Percentiles rank a stretch among this genome's conserved stretches.
These are phyloP conservation scores for Coniochaeta sp. DNA, from an alignment of 2,329 filamentous ascomycete species.

Conservation along the genomic window DNA sequence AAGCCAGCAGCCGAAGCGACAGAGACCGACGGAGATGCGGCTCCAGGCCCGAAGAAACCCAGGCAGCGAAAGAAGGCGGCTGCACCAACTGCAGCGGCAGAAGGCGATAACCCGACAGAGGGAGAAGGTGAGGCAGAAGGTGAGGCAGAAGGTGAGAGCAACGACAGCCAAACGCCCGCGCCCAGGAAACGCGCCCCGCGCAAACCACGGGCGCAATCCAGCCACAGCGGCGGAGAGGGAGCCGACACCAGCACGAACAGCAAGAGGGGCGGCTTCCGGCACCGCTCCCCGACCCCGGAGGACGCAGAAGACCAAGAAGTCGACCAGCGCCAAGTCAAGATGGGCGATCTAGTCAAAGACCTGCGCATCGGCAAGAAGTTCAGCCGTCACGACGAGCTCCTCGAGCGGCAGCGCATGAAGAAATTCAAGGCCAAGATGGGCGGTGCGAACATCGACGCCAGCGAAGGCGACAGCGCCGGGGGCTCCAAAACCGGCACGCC, in stretches of 20 bases:
- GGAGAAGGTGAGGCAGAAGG: neutral
- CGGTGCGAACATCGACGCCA: constrained; percentile 15
- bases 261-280: constrained; percentile 19
- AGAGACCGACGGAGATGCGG: constrained; percentile 10
- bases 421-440: constrained; percentile 25
- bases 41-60: constrained; percentile 14
- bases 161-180: constrained; percentile 9
- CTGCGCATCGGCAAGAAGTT: constrained; percentile 68
- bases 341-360: constrained; percentile 66
- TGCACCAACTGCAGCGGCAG: neutral
- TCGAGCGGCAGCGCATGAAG: constrained; percentile 53
- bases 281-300: constrained; percentile 51
- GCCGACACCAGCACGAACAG: constrained; percentile 3
- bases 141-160: constrained; percentile 8
- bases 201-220: constrained; percentile 14
- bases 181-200: constrained; percentile 4
- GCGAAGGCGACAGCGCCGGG: constrained; percentile 12
- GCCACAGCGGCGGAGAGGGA: constrained; percentile 12
- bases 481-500: constrained; percentile 5
- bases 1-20: constrained; percentile 7
- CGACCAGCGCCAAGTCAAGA: constrained; percentile 59
- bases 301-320: constrained; percentile 57
- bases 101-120: neutral
- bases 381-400: constrained; percentile 65
- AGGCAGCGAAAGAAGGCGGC: constrained; percentile 14